These are phyloP conservation scores for Forsythia viridissima DNA, from an alignment of 257 asterid species.

Conservation along the genomic window DNA sequence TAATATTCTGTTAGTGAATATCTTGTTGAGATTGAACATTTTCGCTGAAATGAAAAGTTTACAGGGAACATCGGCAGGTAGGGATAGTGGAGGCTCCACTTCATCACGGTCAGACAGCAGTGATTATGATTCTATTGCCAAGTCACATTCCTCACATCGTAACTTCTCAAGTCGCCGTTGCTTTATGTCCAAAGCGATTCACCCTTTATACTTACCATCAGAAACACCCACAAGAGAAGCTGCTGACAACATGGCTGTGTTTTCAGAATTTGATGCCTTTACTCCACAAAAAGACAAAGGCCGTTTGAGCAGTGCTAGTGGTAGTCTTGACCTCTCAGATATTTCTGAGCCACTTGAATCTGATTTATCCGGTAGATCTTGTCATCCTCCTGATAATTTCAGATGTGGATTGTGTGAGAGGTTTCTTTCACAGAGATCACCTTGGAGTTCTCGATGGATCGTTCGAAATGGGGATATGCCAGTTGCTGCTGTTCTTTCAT, in stretches of 20 bases:
- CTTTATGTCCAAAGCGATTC: conserved; percentile 92
- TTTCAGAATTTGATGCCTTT: conserved; percentile 41
- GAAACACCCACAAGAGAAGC: conserved; percentile 40
- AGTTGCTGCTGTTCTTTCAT: conserved; percentile 83
- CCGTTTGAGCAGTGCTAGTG: conserved; percentile 60
- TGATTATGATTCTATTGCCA: conserved; percentile 67
- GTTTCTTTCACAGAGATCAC: conserved; percentile 81
- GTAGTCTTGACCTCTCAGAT: conserved; percentile 72
- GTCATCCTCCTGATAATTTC: conserved; percentile 54
- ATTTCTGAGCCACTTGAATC: conserved; percentile 54
- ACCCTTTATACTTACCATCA: conserved; percentile 73
- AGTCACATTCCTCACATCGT: conserved; percentile 58
- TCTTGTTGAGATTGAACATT: conserved; percentile 10
- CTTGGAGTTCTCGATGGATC: conserved; percentile 89
- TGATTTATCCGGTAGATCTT: conserved; percentile 40
- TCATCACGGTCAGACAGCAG: conserved; percentile 93
- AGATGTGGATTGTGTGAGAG: conserved; percentile 86
- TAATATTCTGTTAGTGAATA: conserved; percentile 1
- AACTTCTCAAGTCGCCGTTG: conserved; percentile 62
- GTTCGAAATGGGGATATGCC: conserved; percentile 92
- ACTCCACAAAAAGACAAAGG: conserved; percentile 61
- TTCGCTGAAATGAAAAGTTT: conserved; percentile 20
- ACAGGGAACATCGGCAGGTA: conserved; percentile 83
- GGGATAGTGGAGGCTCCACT: conserved; percentile 77
- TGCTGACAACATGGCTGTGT: conserved; percentile 22